Conservation (phyloP, 2,329 filamentous ascomycete genomes). For the Xylaria sp. region DNA sequence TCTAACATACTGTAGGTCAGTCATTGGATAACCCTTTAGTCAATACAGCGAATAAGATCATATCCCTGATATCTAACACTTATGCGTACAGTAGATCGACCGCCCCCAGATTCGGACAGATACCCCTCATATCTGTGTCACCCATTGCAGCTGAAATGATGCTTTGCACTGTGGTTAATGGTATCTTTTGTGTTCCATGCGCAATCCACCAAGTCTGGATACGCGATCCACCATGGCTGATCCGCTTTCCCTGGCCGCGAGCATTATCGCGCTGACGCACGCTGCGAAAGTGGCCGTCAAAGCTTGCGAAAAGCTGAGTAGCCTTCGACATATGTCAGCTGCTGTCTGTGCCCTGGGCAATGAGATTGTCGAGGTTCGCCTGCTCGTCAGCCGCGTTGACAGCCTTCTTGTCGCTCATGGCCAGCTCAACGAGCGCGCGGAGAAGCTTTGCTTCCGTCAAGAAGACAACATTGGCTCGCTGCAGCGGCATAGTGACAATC, state of each 20-base stretch:
- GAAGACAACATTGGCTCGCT: background rate
- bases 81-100: too few relatives aligned
- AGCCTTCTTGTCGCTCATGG: constrained; percentile 1
- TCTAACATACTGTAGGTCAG: too few relatives aligned
- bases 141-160: too few relatives aligned
- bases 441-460: background rate
- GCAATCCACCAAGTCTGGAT: background rate
- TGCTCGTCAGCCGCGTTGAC: background rate
- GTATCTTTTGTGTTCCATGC: background rate
- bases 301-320: background rate
- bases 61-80: too few relatives aligned
- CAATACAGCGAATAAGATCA: too few relatives aligned
- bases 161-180: too few relatives aligned
- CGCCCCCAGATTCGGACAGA: too few relatives aligned
- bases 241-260: background rate
- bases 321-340: background rate
- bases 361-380: background rate
- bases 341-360: background rate
- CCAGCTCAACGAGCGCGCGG: background rate
- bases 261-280: background rate
- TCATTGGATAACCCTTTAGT: too few relatives aligned
- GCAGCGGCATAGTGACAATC: background rate
- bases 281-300: background rate
- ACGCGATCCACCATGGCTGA: background rate
- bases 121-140: too few relatives aligned